phyloP scores from a whole-genome alignment of 306 rosid genomes.

The Datisca glomerata region DNA sequence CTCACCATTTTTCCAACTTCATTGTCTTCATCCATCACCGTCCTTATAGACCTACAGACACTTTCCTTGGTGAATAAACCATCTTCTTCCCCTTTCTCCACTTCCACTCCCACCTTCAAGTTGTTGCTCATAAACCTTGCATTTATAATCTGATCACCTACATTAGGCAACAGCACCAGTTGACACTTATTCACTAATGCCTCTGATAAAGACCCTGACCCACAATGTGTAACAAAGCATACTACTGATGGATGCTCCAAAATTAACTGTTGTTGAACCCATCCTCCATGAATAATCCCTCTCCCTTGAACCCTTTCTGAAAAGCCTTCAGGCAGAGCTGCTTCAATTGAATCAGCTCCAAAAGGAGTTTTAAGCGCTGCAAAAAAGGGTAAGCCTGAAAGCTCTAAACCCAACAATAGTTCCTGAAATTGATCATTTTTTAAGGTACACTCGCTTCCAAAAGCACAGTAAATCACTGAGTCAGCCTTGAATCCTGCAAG shows the following conservation, averaged over 20 bases:
- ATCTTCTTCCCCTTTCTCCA: conserved; percentile 44
- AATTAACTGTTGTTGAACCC: conserved; percentile 59
- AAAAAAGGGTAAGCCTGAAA: conserved; percentile 39
- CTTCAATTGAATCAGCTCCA: conserved; percentile 26
- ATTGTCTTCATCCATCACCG: conserved; percentile 30
- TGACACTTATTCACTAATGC: conserved; percentile 40
- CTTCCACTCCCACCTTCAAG: conserved; percentile 48
- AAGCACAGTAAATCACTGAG: conserved; percentile 45
- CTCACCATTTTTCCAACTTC: conserved; percentile 26
- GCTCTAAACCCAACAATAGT: conserved; percentile 57
- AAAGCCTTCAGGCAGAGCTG: conserved; percentile 52
- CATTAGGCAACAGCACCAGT: conserved; percentile 37
- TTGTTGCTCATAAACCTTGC: conserved; percentile 42
- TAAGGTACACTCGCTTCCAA: conserved; percentile 46
- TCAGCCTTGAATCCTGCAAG: conserved; percentile 24
- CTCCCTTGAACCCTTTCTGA: conserved; percentile 28
- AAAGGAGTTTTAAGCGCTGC: conserved; percentile 39
- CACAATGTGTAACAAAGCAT: conserved; percentile 73
- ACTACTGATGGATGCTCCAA: conserved; percentile 62
- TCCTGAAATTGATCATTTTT: conserved; percentile 34
- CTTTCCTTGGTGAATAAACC: conserved; percentile 37
- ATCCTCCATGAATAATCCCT: conserved; percentile 49
- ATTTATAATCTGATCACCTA: conserved; percentile 43
- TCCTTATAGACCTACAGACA: conserved; percentile 30
- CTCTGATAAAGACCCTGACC: conserved; percentile 57